A percentile compares a stretch with the other conserved stretches of the same genome.
Conservation (phyloP, 176 grass and related monocot species). For the Elaeis guineensis region DNA sequence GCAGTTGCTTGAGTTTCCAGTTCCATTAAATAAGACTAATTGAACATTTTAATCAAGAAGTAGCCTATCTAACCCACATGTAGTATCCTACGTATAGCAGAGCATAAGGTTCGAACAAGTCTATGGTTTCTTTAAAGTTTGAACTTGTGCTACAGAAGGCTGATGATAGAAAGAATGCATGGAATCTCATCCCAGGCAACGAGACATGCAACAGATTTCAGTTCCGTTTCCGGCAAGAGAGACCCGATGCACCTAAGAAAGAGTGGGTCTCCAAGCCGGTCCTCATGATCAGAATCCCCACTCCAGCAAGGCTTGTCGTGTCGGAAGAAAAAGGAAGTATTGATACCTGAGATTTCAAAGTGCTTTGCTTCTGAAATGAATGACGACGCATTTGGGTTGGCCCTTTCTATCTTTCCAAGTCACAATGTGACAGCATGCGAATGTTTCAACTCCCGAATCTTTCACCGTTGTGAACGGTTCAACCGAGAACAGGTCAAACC, state of each 20-base stretch:
- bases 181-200: conserved; percentile 18
- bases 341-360: conserved; percentile 31
- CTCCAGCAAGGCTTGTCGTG: conserved; percentile 21
- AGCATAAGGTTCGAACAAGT: conserved; percentile 9
- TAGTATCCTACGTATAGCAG: conserved; percentile 31
- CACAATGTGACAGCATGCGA: not conserved
- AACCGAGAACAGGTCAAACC: conserved; percentile 28
- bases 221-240: conserved; percentile 75
- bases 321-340: conserved; percentile 39
- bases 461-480: conserved; percentile 4
- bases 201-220: not conserved
- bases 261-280: no score
- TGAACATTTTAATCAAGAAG: conserved; percentile 50
- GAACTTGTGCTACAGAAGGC: no score
- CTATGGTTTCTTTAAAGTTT: not conserved
- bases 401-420: conserved; percentile 10
- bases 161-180: no score
- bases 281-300: conserved; percentile 1
- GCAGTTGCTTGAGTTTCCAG: conserved; percentile 27
- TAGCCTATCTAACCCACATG: conserved; percentile 62
- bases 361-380: not conserved
- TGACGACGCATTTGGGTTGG: conserved; percentile 27
- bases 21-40: conserved; percentile 17
- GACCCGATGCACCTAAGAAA: conserved; percentile 44
- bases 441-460: conserved; percentile 4